Conservation (phyloP, 2,329 filamentous ascomycete genomes). For the Fragosphaeria purpurea region DNA sequence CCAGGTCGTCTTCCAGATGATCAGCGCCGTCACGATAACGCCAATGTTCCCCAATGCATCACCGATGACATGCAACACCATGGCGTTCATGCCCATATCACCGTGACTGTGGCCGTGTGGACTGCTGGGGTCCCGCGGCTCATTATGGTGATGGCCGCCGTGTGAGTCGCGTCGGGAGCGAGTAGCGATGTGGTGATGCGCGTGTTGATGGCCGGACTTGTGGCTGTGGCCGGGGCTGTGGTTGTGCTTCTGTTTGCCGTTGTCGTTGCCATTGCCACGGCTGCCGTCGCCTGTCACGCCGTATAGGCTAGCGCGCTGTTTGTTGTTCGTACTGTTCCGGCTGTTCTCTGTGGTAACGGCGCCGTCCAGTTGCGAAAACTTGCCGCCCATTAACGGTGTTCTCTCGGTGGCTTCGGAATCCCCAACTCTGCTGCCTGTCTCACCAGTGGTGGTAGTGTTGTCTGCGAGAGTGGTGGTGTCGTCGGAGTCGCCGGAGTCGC, state of each 20-base stretch:
- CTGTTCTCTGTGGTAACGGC: conserved; percentile 13
- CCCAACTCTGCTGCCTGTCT: conserved; percentile 1
- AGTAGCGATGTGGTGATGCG: conserved; percentile 14
- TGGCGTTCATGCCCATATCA: conserved; percentile 92
- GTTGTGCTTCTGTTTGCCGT: conserved; percentile 18
- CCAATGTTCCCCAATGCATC: conserved; percentile 81
- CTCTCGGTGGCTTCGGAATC: conserved; percentile 25
- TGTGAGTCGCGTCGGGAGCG: conserved; percentile 47
- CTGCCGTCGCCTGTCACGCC: no score
- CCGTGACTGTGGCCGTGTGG: conserved; percentile 66
- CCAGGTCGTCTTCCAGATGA: conserved; percentile 86
- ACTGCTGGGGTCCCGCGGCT: conserved; percentile 68
- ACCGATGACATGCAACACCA: conserved; percentile 67
- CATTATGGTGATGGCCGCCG: conserved; percentile 60
- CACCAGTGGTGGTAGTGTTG: neutral
- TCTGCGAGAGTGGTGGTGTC: conserved; percentile 29
- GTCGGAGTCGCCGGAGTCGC: conserved; percentile 35
- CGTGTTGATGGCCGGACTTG: conserved; percentile 19
- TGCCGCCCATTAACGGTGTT: conserved; percentile 25
- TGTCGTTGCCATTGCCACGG: neutral
- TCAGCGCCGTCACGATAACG: conserved; percentile 69
- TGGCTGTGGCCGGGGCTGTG: conserved; percentile 16
- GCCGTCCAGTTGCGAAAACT: conserved; percentile 2
- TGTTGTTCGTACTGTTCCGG: conserved; percentile 13
- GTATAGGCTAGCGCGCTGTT: conserved; percentile 10